Conservation (phyloP, 768 basidiomycete species). For the Podaxis sp. region DNA sequence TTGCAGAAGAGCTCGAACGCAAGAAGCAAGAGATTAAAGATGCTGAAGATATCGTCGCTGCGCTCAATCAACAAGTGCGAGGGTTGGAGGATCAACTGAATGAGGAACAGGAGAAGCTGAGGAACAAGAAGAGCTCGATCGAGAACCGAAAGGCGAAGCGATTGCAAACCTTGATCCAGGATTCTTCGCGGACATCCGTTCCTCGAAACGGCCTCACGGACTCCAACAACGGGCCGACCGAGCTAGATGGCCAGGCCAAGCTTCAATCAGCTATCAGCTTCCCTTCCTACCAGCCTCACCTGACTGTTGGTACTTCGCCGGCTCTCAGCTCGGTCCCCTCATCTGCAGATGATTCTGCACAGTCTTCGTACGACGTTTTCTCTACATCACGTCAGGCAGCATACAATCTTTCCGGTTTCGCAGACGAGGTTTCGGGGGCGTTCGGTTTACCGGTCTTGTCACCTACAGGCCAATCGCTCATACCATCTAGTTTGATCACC, state of each 20-base stretch:
- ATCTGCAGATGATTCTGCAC: not conserved
- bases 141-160: slow-evolving; percentile 4
- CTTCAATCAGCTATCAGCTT: not conserved
- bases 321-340: not conserved
- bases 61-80: slow-evolving; percentile 63
- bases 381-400: not conserved
- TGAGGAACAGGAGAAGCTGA: slow-evolving; percentile 60
- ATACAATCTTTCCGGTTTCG: not conserved
- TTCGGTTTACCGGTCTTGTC: slow-evolving; percentile 32
- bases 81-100: slow-evolving; percentile 74
- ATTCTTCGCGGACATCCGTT: not conserved
- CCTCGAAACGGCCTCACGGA: not conserved
- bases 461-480: slow-evolving; percentile 14
- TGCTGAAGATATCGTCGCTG: slow-evolving; percentile 66
- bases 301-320: not conserved
- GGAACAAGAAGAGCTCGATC: slow-evolving; percentile 20
- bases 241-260: not conserved
- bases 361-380: not conserved
- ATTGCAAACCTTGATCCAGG: not conserved
- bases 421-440: slow-evolving; percentile 39
- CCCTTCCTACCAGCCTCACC: not conserved
- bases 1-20: slow-evolving; percentile 49
- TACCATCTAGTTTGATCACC: slow-evolving; percentile 18
- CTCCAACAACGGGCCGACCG: not conserved
- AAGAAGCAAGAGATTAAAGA: slow-evolving; percentile 61